Conservation (phyloP, 176 grass and related monocot genomes). For the Oryza meridionalis region DNA sequence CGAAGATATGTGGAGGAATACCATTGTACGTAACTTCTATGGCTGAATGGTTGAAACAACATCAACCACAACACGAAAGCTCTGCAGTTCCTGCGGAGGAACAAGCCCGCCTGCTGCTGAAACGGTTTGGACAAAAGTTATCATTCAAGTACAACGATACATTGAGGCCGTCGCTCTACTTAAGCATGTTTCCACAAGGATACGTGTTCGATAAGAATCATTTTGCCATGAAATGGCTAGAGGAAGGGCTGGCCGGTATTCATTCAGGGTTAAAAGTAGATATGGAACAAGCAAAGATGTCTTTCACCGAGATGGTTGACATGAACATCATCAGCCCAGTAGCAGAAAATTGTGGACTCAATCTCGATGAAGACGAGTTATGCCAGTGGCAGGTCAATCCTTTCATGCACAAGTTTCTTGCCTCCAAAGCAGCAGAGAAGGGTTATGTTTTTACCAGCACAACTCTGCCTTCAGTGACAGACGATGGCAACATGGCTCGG, state of each 20-base stretch:
- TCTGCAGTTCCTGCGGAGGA: neutral
- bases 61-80: neutral
- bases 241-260: neutral
- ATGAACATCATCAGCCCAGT: neutral
- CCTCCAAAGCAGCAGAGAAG: neutral
- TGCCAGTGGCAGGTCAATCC: neutral
- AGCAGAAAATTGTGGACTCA: neutral
- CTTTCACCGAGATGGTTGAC: neutral
- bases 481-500: too few relatives aligned
- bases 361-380: neutral
- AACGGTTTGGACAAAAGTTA: too few relatives aligned
- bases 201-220: too few relatives aligned
- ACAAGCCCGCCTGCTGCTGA: neutral
- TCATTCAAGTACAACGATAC: too few relatives aligned
- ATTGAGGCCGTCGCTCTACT: too few relatives aligned
- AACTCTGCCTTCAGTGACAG: neutral
- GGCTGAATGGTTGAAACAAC: neutral
- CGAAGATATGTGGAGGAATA: constrained; percentile 29
- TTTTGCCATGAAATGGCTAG: neutral
- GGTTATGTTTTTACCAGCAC: neutral
- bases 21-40: constrained; percentile 17
- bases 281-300: too few relatives aligned
- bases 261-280: too few relatives aligned
- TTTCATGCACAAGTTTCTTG: neutral
- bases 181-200: too few relatives aligned